These are phyloP conservation scores for Schizophyllum commune DNA, from an alignment of 1,284 basidiomycete genomes.

Conservation along the genomic window DNA sequence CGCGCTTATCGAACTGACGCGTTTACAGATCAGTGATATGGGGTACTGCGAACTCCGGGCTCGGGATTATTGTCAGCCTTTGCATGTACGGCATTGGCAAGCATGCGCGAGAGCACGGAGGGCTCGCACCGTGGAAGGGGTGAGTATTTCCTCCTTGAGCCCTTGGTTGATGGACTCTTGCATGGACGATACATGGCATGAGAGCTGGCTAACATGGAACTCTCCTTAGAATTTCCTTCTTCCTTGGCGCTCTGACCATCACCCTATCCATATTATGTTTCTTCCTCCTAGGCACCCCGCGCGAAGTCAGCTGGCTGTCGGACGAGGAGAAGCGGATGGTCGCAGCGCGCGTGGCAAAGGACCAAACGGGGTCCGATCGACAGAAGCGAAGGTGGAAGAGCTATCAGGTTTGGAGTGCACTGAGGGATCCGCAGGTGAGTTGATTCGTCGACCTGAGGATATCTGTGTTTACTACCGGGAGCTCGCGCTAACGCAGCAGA, in stretches of 20 bases:
- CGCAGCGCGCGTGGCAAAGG: neutral
- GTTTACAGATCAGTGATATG: constrained; percentile 1
- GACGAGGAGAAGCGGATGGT: constrained; percentile 9
- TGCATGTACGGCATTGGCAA: neutral
- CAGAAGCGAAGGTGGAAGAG: constrained; percentile 10
- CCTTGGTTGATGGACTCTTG: too few relatives aligned
- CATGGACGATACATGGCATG: too few relatives aligned
- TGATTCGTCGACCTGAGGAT: too few relatives aligned
- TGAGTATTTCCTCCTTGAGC: too few relatives aligned
- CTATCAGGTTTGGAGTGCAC: constrained; percentile 10
- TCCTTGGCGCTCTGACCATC: constrained; percentile 13
- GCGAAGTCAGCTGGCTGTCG: constrained; percentile 13
- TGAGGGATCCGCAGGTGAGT: constrained; percentile 8
- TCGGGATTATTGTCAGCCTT: constrained; percentile 3
- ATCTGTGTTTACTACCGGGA: too few relatives aligned
- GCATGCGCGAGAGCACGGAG: neutral
- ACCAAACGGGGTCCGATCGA: neutral
- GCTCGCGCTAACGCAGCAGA: too few relatives aligned
- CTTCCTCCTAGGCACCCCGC: constrained; percentile 11
- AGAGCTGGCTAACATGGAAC: neutral
- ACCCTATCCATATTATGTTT: constrained; percentile 9
- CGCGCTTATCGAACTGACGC: neutral
- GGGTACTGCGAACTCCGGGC: constrained; percentile 7
- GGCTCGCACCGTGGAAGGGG: neutral
- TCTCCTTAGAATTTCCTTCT: neutral